Base-by-base conservation (phyloP, 495 filamentous ascomycete genomes). In the Paragyromitra xinjiangensis region DNA sequence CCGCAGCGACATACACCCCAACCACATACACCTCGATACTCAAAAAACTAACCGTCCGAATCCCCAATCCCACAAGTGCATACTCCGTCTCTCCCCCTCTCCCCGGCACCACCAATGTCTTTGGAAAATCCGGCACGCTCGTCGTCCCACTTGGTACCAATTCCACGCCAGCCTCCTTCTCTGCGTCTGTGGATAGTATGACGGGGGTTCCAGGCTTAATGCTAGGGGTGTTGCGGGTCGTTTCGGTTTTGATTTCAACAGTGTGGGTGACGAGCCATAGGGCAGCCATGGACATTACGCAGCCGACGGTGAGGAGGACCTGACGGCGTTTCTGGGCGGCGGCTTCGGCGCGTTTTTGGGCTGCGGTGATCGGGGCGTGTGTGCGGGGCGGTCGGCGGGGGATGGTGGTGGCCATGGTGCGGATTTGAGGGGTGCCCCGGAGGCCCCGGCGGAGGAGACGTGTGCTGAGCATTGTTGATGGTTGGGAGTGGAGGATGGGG, bases 1-100 rank as follows among this genome's bases (percentile, higher is more conserved):
- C 83, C 3, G 90, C 94, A 24, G 92, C 92, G 34, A 97, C 87
- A 84, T 99, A 99, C 75, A 95, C 85, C 6, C 95, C 95, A 0
- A 97, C 92, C 16, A 97, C 92, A 85, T 99, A 99, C 69, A 99
- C 95, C 82, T 97, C 90, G 34, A 99, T 92, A n/a, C 88, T 85
- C 53, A 99, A 83, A 82, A 98, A 97, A 48, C 91, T 94, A 22
- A 99, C 95, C 7, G 91, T 95, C 65, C 95, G 89, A 64, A 95
- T 88, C 8, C 95, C 95, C 50, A 97, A 86, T 0, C 95, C 95
- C 6, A 98, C 86, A 0, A 98, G 88, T 37, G 93, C 92, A 83
- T 97, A 98, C 75, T 96, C 93, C 37, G 90, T 87, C 26, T 84
- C 81, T 24, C 71, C 70, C 26, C 16, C 48, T 8, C 40, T 29